Evolutionary conservation across 495 filamentous ascomycete genomes (phyloP).

Genomic region (Aspergillus ostianus): DNA sequence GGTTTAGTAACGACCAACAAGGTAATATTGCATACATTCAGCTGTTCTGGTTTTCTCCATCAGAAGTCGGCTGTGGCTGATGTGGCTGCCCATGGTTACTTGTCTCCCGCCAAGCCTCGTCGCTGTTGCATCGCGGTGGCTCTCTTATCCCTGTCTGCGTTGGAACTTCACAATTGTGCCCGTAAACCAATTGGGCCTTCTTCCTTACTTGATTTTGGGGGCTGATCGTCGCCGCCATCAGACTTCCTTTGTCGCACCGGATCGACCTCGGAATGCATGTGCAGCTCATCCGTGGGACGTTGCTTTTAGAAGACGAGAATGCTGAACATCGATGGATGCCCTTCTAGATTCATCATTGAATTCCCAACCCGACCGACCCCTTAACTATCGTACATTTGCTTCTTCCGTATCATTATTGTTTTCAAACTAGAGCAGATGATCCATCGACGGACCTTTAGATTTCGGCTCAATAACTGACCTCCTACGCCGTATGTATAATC

Average conservation of each 20-base stretch:
- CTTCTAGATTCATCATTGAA: neutral
- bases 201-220: slow-evolving; percentile 6
- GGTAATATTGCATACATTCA: neutral
- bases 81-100: slow-evolving; percentile 16
- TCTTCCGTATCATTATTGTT: neutral
- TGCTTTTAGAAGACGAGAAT: neutral
- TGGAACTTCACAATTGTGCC: slow-evolving; percentile 2
- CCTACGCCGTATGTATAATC: neutral
- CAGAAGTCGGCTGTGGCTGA: slow-evolving; percentile 17
- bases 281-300: slow-evolving; percentile 6
- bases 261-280: slow-evolving; percentile 10
- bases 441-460: neutral
- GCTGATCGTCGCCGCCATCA: slow-evolving; percentile 5
- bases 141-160: slow-evolving; percentile 3
- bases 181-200: neutral
- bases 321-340: neutral
- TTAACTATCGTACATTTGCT: neutral
- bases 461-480: neutral
- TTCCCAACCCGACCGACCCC: neutral
- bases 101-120: neutral
- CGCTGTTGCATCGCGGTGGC: slow-evolving; percentile 3
- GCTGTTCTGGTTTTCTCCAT: neutral
- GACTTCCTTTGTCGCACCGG: slow-evolving; percentile 2
- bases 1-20: neutral
- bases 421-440: neutral